Conservation (phyloP, 192 early-diverging fungal genomes). For the Geranomyces michiganensis region DNA sequence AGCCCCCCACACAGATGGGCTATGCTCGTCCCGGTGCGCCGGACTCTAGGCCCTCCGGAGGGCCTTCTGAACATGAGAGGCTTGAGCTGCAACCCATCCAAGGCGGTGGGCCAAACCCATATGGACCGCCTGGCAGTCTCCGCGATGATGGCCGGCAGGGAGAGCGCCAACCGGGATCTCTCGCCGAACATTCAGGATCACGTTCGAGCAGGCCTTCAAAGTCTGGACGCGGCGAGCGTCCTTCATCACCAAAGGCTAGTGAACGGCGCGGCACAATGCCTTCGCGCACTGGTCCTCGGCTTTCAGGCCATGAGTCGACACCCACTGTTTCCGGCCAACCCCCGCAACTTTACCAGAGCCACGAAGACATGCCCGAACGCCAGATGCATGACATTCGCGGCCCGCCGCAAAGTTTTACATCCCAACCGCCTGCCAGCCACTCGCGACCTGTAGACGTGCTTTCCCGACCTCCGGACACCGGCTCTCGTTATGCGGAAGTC, state of each 20-base stretch:
- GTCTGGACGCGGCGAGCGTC: constrained; percentile 2
- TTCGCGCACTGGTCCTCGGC: too few species aligned
- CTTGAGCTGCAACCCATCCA: background rate
- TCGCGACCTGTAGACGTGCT: background rate
- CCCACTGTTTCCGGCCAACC: too few species aligned
- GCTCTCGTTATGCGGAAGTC: background rate
- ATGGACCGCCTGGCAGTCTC: background rate
- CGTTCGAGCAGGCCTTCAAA: constrained; percentile 5
- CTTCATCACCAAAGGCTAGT: too few species aligned
- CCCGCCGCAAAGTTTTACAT: too few species aligned
- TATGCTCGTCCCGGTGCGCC: constrained; percentile 19
- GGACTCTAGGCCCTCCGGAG: background rate
- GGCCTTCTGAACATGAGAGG: background rate
- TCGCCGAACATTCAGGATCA: background rate
- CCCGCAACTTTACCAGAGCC: too few species aligned
- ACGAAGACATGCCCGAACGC: too few species aligned
- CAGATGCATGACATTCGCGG: too few species aligned
- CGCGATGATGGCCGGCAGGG: background rate
- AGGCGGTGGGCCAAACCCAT: background rate
- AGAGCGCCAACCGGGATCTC: background rate
- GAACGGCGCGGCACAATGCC: too few species aligned
- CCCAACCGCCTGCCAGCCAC: background rate
- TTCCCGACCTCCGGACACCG: background rate
- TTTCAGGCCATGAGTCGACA: too few species aligned
- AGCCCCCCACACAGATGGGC: constrained; percentile 24